A percentile compares a stretch with the other conserved stretches of the same genome.
These are phyloP conservation scores for Oryza nivara DNA, from an alignment of 176 grass and related monocot species.

Conservation along the genomic window DNA sequence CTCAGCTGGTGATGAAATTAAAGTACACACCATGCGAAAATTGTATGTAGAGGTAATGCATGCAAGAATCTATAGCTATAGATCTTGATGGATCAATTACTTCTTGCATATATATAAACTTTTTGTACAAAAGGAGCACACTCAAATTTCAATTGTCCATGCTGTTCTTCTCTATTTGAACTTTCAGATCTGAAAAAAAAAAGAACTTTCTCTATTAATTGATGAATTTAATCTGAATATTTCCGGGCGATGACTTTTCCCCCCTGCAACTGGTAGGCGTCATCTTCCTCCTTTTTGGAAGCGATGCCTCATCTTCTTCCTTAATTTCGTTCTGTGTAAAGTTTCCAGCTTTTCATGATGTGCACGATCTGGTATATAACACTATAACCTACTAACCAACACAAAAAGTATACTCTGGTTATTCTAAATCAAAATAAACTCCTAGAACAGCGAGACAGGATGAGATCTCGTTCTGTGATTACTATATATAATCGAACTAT, in stretches of 20 bases:
- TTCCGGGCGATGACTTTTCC: not conserved
- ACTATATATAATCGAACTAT: not conserved
- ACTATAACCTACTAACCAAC: not conserved
- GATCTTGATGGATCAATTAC: too few species aligned
- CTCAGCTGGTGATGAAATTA: not conserved
- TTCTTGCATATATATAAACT: not conserved
- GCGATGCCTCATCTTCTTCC: not conserved
- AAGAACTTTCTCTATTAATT: not conserved
- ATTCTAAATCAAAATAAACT: not conserved
- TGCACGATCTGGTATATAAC: not conserved
- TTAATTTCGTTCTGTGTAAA: not conserved
- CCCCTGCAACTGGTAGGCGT: not conserved
- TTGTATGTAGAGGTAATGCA: not conserved
- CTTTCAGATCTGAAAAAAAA: not conserved
- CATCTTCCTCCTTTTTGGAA: not conserved
- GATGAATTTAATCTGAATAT: not conserved
- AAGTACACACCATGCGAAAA: not conserved
- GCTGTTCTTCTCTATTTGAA: not conserved
- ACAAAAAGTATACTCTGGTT: too few species aligned
- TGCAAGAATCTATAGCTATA: slow-evolving; percentile 8
- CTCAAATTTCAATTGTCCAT: not conserved
- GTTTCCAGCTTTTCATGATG: slow-evolving; percentile 6
- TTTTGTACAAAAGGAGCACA: not conserved
- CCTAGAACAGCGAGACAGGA: not conserved
- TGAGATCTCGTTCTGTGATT: not conserved